Base-by-base conservation (phyloP, 169 alveolate species). In the Plasmodium relictum region DNA sequence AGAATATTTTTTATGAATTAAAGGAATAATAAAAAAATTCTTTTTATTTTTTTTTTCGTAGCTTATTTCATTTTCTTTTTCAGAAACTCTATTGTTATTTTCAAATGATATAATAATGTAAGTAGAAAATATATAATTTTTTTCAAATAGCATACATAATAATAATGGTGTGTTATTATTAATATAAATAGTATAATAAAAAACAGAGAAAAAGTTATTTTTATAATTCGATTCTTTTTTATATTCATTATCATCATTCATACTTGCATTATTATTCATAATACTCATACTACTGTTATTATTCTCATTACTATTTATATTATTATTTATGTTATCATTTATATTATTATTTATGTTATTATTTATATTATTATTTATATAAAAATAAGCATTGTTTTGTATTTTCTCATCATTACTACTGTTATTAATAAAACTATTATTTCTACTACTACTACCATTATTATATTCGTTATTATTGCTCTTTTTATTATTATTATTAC, bases 1-100 rank as follows among this genome's bases (percentile, higher is more conserved):
- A n/a, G 65, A 48, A 45, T 56, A 54, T 39, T 61, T 80, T 71
- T 62, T 80, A 80, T 80, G 90, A 66, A 80, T 80, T 39, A 80
- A 22, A 4, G 90, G 90, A 24, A 80, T 80, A 6, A 72, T 22
- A 37, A 80, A 80, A 59, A 16, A 20, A 7, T 44, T 24, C 6
- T 73, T 73, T 73, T 22, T 14, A 26, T 37, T 56, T 16, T 68
- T 26, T 39, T 20, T 68, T 59, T 52, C 66, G 10, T 50, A 14
- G 8, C 16, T 56, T 54, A 12, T 31, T 72, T 18, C 59, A 14
- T 68, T 12, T 18, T 18, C 42, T 8, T n/a, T 72, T 72, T 72
- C 70, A 6, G n/a, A 20, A 72, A 6, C 24, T 80, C 31, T 61
- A 42, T 12, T 48, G 6, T 18, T 42, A 62, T 42, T 50, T 63